Evolutionary conservation across 805 yeast species (phyloP).

Genomic region (Grigorovia transvaalensis): DNA sequence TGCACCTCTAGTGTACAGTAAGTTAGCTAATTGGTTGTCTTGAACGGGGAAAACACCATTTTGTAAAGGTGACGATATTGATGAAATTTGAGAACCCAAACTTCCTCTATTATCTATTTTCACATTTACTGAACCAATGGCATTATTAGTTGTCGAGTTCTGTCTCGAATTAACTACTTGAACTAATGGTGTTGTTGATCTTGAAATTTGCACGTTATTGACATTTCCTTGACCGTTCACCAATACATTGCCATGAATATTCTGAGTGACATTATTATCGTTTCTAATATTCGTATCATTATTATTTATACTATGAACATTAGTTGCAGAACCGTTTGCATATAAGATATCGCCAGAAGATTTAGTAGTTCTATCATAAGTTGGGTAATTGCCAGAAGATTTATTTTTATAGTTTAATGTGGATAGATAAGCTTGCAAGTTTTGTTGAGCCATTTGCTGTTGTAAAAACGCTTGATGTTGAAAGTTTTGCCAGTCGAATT

Average conservation of each 20-base stretch:
- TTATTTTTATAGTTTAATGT: constrained; percentile 9
- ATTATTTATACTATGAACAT: no score
- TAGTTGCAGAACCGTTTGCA: neutral
- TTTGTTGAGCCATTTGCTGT: constrained; percentile 28
- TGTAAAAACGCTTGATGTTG: constrained; percentile 27
- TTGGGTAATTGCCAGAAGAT: neutral
- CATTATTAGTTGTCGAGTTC: neutral
- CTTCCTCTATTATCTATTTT: neutral
- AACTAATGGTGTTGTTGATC: neutral
- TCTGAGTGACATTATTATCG: neutral
- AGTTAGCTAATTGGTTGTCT: constrained; percentile 5
- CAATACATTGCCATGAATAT: neutral
- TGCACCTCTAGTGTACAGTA: constrained; percentile 32
- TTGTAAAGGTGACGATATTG: constrained; percentile 1
- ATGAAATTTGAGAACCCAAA: neutral
- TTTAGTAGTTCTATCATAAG: neutral
- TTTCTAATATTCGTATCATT: no score
- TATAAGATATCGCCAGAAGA: neutral
- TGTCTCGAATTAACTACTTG: neutral
- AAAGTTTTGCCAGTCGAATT: constrained; percentile 26
- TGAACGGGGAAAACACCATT: neutral
- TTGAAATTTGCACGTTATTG: neutral
- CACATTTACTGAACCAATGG: neutral
- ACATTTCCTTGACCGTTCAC: neutral
- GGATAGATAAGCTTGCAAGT: constrained; percentile 24